phyloP scores from a whole-genome alignment of 2,329 filamentous ascomycete species.

The Claviceps lovelessii region DNA sequence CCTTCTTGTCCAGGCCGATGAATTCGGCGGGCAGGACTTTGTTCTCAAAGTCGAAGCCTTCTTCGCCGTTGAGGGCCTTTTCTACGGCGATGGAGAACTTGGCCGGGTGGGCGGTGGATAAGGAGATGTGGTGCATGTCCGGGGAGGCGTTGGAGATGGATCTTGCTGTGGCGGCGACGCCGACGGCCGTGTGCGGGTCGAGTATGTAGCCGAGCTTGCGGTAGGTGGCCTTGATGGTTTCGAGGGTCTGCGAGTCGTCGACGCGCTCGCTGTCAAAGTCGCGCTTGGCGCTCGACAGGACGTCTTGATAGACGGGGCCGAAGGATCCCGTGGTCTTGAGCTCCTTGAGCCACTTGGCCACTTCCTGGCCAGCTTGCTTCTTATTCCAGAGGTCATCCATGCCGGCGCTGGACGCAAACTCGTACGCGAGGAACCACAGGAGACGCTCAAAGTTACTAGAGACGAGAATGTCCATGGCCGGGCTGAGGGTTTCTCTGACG shows the following conservation, averaged over 20 bases:
- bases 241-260: slow-evolving; percentile 51
- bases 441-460: slow-evolving; percentile 94
- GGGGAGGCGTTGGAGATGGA: slow-evolving; percentile 43
- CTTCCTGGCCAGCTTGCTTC: slow-evolving; percentile 59
- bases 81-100: slow-evolving; percentile 86
- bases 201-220: slow-evolving; percentile 60
- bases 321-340: slow-evolving; percentile 76
- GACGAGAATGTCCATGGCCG: slow-evolving; percentile 95
- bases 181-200: slow-evolving; percentile 86
- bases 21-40: slow-evolving; percentile 73
- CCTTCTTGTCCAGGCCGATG: slow-evolving; percentile 59
- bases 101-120: slow-evolving; percentile 89
- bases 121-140: slow-evolving; percentile 57
- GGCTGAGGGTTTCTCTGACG: slow-evolving; percentile 81
- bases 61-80: slow-evolving; percentile 54
- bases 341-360: slow-evolving; percentile 61
- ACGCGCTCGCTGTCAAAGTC: slow-evolving; percentile 73
- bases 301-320: slow-evolving; percentile 55
- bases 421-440: slow-evolving; percentile 80
- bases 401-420: slow-evolving; percentile 44
- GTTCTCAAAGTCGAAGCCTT: slow-evolving; percentile 59
- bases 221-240: slow-evolving; percentile 45
- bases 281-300: slow-evolving; percentile 54
- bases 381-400: slow-evolving; percentile 53
- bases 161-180: slow-evolving; percentile 59